phyloP scores from a whole-genome alignment of 2,329 filamentous ascomycete genomes.

The Pyrenophora seminiperda region DNA sequence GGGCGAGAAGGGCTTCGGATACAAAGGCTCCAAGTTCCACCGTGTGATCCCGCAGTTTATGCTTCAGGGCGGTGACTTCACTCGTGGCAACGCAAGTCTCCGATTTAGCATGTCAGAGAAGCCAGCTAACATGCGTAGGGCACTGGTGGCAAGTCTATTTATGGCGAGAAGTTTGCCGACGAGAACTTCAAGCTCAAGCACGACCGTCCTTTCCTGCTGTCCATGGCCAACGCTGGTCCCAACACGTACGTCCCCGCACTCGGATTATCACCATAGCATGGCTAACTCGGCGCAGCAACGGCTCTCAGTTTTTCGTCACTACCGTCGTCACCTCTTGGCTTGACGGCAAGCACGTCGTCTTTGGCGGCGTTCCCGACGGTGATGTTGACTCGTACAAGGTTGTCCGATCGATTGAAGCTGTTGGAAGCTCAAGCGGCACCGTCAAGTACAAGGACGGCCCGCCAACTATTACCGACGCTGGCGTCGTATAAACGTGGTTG shows the following conservation, averaged over 20 bases:
- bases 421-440: conserved; percentile 60
- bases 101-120: conserved; percentile 7
- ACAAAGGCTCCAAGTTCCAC: conserved; percentile 85
- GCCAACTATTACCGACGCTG: conserved; percentile 60
- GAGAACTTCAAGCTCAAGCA: conserved; percentile 88
- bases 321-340: conserved; percentile 71
- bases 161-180: conserved; percentile 90
- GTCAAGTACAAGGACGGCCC: conserved; percentile 58
- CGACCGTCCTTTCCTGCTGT: conserved; percentile 76
- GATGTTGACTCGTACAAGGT: conserved; percentile 59
- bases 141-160: conserved; percentile 91
- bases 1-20: conserved; percentile 79
- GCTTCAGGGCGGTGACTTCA: conserved; percentile 97
- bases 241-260: conserved; percentile 70
- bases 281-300: conserved; percentile 59
- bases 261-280: background rate
- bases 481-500: conserved; percentile 50
- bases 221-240: conserved; percentile 93
- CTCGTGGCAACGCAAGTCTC: conserved; percentile 79
- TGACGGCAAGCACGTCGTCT: conserved; percentile 82
- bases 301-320: conserved; percentile 76
- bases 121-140: conserved; percentile 60
- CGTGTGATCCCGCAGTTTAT: conserved; percentile 92
- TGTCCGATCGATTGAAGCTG: conserved; percentile 64
- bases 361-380: conserved; percentile 70